Base-by-base conservation (phyloP, 2,329 filamentous ascomycete genomes). In the Diplodia seriata region DNA sequence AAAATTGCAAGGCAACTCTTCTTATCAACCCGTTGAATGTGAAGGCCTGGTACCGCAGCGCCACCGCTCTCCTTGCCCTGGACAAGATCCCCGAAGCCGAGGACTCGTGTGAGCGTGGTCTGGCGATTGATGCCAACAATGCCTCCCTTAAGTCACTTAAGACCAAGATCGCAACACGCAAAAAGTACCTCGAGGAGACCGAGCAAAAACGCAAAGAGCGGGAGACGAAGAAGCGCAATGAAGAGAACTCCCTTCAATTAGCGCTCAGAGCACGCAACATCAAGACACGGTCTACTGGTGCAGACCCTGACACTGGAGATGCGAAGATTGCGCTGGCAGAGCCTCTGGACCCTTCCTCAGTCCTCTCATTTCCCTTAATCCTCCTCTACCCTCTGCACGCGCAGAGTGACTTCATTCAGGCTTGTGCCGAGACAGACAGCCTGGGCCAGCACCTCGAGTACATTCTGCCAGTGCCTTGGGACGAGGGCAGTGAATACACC, bases 371-470 rank as follows among this genome's bases (percentile, higher is more conserved):
- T 74, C 95, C 95, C 0, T 85, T 90, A 0, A 85, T 98, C 69
- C 81, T 99, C 67, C 83, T 99, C 67, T 99, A 99, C 78, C 94
- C 95, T 5, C 82, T 90, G 71, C 85, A 92, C 70, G 84, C 90
- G 56, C 89, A 98, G 82, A 91, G 89, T 1, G 95, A 99, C 78
- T 95, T 99, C 74, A 86, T 99, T 79, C 97, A 97, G 82, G 87
- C 87, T 0, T 95, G 97, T 73, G 85, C 85, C 64, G 95, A 98
- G 83, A 87, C 85, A 69, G 89, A 95, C 72, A 86, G 85, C 18
- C 83, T 97, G 33, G 85, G 84, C 8, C 89, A 94, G 71, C 94
- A 97, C 78, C 83, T 99, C 61, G 84, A 85, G 3, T 97, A 97
- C 74, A 90, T 98, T 11, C 87, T 99, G 68, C 94, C 94, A 2